These are phyloP conservation scores for Aureobasidium sp. DNA, from an alignment of 2,329 filamentous ascomycete genomes.

Conservation along the genomic window DNA sequence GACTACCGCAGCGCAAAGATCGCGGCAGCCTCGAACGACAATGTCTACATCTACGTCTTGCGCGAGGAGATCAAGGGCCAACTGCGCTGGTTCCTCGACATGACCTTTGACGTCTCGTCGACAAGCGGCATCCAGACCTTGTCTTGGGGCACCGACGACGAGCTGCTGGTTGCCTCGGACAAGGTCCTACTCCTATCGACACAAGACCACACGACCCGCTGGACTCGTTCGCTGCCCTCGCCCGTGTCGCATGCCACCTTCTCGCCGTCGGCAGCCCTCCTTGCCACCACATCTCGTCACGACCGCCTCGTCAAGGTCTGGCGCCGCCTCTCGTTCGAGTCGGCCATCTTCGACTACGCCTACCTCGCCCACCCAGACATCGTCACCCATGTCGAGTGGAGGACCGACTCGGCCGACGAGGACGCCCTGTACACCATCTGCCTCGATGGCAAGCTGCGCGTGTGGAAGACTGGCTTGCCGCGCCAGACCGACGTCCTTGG, in stretches of 20 bases:
- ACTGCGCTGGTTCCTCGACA: constrained; percentile 62
- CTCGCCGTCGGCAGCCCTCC: constrained; percentile 80
- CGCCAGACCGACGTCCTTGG: constrained; percentile 65
- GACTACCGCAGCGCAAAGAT: constrained; percentile 82
- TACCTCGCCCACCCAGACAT: constrained; percentile 79
- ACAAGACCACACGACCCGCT: constrained; percentile 43
- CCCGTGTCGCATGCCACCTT: constrained; percentile 67
- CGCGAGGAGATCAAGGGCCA: constrained; percentile 66
- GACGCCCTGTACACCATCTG: constrained; percentile 90
- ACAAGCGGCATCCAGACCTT: constrained; percentile 42
- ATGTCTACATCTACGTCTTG: constrained; percentile 72
- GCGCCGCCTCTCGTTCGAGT: constrained; percentile 79
- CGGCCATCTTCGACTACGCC: constrained; percentile 80
- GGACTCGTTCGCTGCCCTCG: constrained; percentile 68
- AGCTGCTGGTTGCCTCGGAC: constrained; percentile 70
- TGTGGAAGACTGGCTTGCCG: constrained; percentile 75
- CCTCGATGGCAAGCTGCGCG: constrained; percentile 67
- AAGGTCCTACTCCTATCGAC: constrained; percentile 64
- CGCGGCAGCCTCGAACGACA: constrained; percentile 60
- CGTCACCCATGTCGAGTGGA: constrained; percentile 83
- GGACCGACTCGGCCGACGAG: constrained; percentile 50
- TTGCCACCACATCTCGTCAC: constrained; percentile 70
- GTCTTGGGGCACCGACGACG: constrained; percentile 82
- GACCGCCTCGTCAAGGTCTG: constrained; percentile 89
- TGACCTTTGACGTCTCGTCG: constrained; percentile 41